These are phyloP conservation scores for Talaromyces funiculosus DNA, from an alignment of 2,329 filamentous ascomycete species.

Conservation along the genomic window DNA sequence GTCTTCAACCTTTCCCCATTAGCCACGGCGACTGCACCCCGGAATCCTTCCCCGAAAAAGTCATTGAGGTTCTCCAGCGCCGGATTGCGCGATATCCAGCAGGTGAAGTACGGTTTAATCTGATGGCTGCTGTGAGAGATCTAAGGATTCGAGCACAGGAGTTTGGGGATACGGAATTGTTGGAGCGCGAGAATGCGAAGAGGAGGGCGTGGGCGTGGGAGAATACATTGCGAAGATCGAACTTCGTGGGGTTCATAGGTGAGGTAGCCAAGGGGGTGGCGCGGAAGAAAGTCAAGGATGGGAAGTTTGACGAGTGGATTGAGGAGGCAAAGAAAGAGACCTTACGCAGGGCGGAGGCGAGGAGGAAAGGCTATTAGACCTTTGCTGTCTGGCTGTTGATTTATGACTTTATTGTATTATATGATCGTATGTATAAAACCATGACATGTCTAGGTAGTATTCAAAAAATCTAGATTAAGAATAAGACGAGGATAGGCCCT, in stretches of 20 bases:
- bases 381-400: not conserved
- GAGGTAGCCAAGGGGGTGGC: constrained; percentile 85
- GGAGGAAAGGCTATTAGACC: constrained; percentile 17
- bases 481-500: not conserved
- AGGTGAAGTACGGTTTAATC: constrained; percentile 89
- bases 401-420: not conserved
- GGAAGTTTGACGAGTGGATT: constrained; percentile 72
- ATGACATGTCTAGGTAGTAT: not conserved
- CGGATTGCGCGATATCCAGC: constrained; percentile 79
- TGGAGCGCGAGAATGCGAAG: constrained; percentile 77
- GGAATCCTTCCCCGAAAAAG: constrained; percentile 69
- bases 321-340: constrained; percentile 56
- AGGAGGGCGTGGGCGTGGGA: constrained; percentile 86
- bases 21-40: constrained; percentile 69
- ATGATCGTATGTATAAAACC: not conserved
- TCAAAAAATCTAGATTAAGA: not conserved
- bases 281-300: constrained; percentile 61
- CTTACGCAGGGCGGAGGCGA: constrained; percentile 34
- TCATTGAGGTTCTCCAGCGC: constrained; percentile 80
- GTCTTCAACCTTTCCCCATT: constrained; percentile 87
- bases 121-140: constrained; percentile 87
- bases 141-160: constrained; percentile 69
- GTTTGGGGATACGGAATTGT: constrained; percentile 72
- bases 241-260: constrained; percentile 93
- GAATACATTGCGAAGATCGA: constrained; percentile 84